Percentiles rank a stretch among this genome's conserved stretches.
phyloP scores from a whole-genome alignment of 352 stramenopile species.

The Globisporangium ultimum region DNA sequence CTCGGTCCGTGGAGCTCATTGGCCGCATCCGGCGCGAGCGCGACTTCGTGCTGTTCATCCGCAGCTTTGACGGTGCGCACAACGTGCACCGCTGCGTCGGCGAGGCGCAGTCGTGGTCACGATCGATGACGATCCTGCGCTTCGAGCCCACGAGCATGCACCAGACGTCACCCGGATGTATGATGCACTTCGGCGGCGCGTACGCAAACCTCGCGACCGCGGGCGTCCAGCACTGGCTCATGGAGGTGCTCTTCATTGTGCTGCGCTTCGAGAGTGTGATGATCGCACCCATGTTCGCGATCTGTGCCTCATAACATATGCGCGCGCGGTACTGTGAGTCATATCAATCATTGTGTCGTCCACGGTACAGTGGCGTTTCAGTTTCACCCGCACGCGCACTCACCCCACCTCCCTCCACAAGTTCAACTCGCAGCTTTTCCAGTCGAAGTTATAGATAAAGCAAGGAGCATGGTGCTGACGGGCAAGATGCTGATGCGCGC shows the following conservation, averaged over 20 bases:
- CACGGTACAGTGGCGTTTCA: neutral
- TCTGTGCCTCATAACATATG: constrained; percentile 21
- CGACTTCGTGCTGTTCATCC: constrained; percentile 45
- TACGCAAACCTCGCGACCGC: constrained; percentile 36
- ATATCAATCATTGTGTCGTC: neutral
- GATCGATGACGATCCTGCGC: constrained; percentile 40
- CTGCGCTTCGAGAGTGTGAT: constrained; percentile 51
- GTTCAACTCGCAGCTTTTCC: neutral
- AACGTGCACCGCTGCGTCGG: constrained; percentile 34
- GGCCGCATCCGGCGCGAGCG: constrained; percentile 34
- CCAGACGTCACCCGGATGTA: constrained; percentile 26
- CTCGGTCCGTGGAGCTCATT: constrained; percentile 43
- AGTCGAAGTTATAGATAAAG: too few species aligned
- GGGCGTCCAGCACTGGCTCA: constrained; percentile 50
- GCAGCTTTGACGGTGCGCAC: constrained; percentile 29
- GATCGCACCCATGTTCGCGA: constrained; percentile 43
- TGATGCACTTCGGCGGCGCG: constrained; percentile 39
- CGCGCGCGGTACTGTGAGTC: neutral
- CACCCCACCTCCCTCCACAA: neutral
- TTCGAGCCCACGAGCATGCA: constrained; percentile 35
- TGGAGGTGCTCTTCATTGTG: constrained; percentile 52
- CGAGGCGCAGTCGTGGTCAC: constrained; percentile 31
- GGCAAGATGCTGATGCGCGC: neutral
- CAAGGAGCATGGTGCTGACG: too few species aligned
- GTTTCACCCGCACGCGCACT: too few species aligned